Conservation (phyloP, 352 stramenopile species). For the Globisporangium heterothallicum region DNA sequence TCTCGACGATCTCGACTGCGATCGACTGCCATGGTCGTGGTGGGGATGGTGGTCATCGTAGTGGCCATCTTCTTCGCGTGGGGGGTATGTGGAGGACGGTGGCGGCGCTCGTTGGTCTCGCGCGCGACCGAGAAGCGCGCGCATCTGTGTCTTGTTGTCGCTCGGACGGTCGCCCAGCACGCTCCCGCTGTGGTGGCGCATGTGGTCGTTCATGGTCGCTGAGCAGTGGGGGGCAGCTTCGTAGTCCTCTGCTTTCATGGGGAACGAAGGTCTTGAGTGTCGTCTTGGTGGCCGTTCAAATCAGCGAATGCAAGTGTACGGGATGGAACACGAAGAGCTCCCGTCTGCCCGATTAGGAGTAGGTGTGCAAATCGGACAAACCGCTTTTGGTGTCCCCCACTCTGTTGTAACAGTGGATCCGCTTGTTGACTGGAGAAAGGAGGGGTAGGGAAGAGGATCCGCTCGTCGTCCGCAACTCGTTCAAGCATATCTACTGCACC, state of each 20-base stretch:
- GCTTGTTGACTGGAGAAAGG: too few species aligned
- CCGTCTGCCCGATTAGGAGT: background rate
- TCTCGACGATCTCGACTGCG: too few species aligned
- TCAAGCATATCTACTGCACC: too few species aligned
- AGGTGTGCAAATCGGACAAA: background rate
- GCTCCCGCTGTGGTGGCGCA: background rate
- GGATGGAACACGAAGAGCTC: too few species aligned
- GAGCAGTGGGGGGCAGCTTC: background rate
- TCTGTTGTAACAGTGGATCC: too few species aligned
- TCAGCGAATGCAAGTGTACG: too few species aligned
- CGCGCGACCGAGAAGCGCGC: slow-evolving; percentile 37
- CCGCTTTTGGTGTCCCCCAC: too few species aligned
- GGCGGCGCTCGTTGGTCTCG: slow-evolving; percentile 21
- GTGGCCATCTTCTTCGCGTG: too few species aligned
- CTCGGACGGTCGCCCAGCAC: slow-evolving; percentile 2
- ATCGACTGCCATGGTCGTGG: background rate
- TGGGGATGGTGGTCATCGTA: slow-evolving; percentile 15
- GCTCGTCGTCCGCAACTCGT: too few species aligned
- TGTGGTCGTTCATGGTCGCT: background rate
- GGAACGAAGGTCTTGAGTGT: too few species aligned
- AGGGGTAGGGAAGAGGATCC: background rate
- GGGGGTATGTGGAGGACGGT: too few species aligned
- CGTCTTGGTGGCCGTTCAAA: too few species aligned
- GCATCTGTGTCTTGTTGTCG: slow-evolving; percentile 22
- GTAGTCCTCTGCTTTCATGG: background rate